Conservation (phyloP, 1,284 basidiomycete genomes). For the Xerocomus cyaneibrunnescens region DNA sequence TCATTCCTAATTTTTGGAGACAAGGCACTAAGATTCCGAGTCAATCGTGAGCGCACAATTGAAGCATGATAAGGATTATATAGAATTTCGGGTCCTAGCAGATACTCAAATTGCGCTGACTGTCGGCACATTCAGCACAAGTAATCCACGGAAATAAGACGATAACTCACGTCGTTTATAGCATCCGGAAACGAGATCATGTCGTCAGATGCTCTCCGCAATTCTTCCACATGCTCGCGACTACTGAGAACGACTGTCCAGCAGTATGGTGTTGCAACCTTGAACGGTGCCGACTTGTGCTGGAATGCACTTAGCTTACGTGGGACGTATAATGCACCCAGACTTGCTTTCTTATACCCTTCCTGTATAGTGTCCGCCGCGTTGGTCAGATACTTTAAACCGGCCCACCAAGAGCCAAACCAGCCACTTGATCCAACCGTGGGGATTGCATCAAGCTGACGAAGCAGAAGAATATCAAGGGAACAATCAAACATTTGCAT, state of each 20-base stretch:
- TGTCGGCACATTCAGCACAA: not conserved
- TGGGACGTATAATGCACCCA: too few relatives aligned
- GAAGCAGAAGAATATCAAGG: not conserved
- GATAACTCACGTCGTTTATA: not conserved
- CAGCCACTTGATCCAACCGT: not conserved
- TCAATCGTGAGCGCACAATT: not conserved
- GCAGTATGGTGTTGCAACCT: not conserved
- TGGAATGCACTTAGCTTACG: not conserved
- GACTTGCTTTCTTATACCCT: not conserved
- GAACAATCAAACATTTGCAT: too few relatives aligned
- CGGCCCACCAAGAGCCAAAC: not conserved
- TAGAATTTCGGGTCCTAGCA: not conserved
- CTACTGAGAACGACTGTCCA: not conserved
- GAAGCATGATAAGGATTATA: not conserved
- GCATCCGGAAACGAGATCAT: not conserved
- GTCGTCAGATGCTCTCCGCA: not conserved
- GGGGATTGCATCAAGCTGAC: not conserved
- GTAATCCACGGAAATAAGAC: not conserved
- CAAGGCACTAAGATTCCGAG: not conserved
- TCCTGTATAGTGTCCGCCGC: not conserved
- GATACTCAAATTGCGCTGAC: not conserved
- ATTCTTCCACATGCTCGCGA: not conserved
- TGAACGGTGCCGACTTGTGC: conserved; percentile 3
- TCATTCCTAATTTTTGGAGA: not conserved
- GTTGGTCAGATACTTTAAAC: not conserved